Percentiles rank a stretch among this genome's conserved stretches.
phyloP scores from a whole-genome alignment of 2,329 filamentous ascomycete genomes.

The Dissoconium aciculare region DNA sequence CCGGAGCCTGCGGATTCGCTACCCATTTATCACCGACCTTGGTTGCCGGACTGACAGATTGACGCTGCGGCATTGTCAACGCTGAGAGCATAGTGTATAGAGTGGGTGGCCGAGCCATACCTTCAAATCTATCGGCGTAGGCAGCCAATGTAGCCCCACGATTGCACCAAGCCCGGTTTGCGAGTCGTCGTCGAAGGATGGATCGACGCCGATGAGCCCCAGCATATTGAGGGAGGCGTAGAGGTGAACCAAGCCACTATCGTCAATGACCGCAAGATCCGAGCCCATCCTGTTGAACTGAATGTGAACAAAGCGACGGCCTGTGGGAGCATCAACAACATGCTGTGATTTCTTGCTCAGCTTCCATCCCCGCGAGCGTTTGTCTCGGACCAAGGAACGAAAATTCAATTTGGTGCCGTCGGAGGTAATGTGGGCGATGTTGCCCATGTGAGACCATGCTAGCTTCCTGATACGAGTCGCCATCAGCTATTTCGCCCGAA shows the following conservation, averaged over 20 bases:
- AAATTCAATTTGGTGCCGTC: slow-evolving; percentile 59
- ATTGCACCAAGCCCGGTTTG: slow-evolving; percentile 51
- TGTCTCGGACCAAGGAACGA: slow-evolving; percentile 54
- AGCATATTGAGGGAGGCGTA: slow-evolving; percentile 63
- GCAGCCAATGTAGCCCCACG: slow-evolving; percentile 76
- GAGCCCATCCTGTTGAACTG: slow-evolving; percentile 64
- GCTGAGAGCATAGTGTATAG: no score
- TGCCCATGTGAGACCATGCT: slow-evolving; percentile 77
- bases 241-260: slow-evolving; percentile 61
- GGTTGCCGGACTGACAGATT: slow-evolving; percentile 24
- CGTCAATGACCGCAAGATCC: slow-evolving; percentile 73
- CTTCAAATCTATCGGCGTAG: no score
- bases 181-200: slow-evolving; percentile 55
- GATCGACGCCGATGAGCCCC: slow-evolving; percentile 35
- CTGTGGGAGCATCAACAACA: slow-evolving; percentile 46
- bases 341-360: slow-evolving; percentile 57
- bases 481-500: no score
- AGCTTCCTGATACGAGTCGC: slow-evolving; percentile 44
- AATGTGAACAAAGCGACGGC: slow-evolving; percentile 60
- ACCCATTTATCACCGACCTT: slow-evolving; percentile 41
- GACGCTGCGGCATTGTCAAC: slow-evolving; percentile 11
- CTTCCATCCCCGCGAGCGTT: slow-evolving; percentile 57
- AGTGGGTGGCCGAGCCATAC: no score
- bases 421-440: slow-evolving; percentile 63
- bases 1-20: slow-evolving; percentile 50